Evolutionary conservation across 129 eudicot genomes (phyloP).

Genomic region (Solidago caesia): DNA sequence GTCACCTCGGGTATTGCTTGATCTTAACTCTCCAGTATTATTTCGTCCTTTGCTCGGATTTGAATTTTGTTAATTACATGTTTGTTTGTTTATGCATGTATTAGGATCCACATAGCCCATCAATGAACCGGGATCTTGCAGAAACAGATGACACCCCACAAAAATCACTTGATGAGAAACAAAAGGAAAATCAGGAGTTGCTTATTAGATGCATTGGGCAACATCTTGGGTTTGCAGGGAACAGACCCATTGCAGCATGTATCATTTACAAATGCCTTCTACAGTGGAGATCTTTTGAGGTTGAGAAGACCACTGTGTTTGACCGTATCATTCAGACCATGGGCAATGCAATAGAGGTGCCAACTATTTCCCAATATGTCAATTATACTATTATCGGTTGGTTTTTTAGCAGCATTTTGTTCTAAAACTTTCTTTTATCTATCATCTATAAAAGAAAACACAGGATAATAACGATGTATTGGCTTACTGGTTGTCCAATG

Average conservation of each 20-base stretch:
- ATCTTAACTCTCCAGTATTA: background rate
- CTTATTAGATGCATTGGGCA: conserved; percentile 77
- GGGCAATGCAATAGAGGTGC: conserved; percentile 92
- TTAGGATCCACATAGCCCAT: conserved; percentile 72
- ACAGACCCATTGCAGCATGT: conserved; percentile 87
- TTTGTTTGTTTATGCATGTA: conserved; percentile 22
- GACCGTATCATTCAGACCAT: conserved; percentile 86
- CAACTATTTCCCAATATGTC: conserved; percentile 3
- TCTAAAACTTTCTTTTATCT: conserved; percentile 2
- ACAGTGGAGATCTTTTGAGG: conserved; percentile 99
- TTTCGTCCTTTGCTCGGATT: conserved; percentile 10
- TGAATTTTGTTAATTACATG: background rate
- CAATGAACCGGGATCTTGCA: conserved; percentile 52
- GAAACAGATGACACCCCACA: conserved; percentile 91
- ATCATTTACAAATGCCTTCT: conserved; percentile 87
- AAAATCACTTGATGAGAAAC: conserved; percentile 93
- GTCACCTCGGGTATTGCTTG: conserved; percentile 49
- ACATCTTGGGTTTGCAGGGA: conserved; percentile 76
- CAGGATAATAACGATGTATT: conserved; percentile 83
- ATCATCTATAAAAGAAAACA: conserved; percentile 41
- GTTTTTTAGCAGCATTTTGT: background rate
- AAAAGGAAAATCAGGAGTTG: conserved; percentile 84
- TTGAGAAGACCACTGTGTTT: conserved; percentile 83
- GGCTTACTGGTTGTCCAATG: conserved; percentile 93
- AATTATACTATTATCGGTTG: background rate